These are phyloP conservation scores for Medicago lupulina DNA, from an alignment of 306 rosid species.

Conservation along the genomic window DNA sequence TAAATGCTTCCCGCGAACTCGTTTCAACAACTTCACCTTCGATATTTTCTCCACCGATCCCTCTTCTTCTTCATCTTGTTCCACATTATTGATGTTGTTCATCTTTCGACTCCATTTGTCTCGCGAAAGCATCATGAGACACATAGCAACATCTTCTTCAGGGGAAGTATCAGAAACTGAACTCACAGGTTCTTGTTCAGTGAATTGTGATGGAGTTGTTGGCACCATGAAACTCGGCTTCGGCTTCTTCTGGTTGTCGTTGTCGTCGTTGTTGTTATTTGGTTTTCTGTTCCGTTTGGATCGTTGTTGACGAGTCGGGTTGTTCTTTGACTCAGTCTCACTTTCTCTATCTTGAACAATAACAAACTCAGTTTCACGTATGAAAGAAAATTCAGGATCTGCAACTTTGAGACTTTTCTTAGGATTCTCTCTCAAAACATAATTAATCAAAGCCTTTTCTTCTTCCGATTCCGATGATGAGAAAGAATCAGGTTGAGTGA, in stretches of 20 bases:
- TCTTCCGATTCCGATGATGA: conserved; percentile 29
- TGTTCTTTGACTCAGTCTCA: conserved; percentile 76
- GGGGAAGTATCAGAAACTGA: conserved; percentile 75
- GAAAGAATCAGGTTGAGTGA: conserved; percentile 37
- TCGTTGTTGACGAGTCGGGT: conserved; percentile 77
- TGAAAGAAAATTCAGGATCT: conserved; percentile 70
- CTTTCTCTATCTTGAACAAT: conserved; percentile 82
- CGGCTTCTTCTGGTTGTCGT: not conserved
- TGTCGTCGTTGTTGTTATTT: not conserved
- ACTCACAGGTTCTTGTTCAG: conserved; percentile 62
- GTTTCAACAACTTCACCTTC: conserved; percentile 47
- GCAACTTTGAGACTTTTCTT: conserved; percentile 60
- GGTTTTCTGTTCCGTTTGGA: conserved; percentile 57
- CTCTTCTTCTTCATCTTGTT: not conserved
- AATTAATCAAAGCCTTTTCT: not conserved
- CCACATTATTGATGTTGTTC: conserved; percentile 14
- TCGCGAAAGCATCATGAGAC: conserved; percentile 83
- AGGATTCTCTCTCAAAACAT: conserved; percentile 68
- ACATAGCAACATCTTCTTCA: conserved; percentile 86
- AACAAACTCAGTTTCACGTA: conserved; percentile 47
- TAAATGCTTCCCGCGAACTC: conserved; percentile 52
- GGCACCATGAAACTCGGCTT: conserved; percentile 41
- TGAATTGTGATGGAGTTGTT: not conserved
- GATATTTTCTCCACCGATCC: not conserved
- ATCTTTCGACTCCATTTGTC: conserved; percentile 61